phyloP scores from a whole-genome alignment of 2,329 filamentous ascomycete genomes.

The Zasmidium citrigriseum region DNA sequence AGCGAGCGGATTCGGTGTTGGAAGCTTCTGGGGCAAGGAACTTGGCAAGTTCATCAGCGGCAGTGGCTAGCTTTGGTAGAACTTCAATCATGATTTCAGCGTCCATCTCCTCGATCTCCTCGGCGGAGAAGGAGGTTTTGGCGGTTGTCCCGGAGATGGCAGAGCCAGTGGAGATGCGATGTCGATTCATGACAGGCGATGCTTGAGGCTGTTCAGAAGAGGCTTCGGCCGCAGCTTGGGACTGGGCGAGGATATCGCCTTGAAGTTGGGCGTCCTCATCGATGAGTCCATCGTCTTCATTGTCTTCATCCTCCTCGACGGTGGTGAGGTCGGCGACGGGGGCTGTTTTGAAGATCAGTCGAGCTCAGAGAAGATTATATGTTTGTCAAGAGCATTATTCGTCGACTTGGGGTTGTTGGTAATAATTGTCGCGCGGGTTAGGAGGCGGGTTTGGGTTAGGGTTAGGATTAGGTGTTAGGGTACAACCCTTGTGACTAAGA shows the following conservation, averaged over 20 bases:
- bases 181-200: background rate
- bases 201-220: background rate
- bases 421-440: too few species aligned
- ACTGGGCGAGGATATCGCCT: background rate
- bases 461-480: slow-evolving; percentile 13
- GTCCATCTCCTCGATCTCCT: slow-evolving; percentile 45
- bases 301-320: slow-evolving; percentile 11
- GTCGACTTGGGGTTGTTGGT: too few species aligned
- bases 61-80: slow-evolving; percentile 38
- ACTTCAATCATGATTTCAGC: slow-evolving; percentile 43
- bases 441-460: too few species aligned
- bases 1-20: slow-evolving; percentile 23
- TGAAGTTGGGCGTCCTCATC: slow-evolving; percentile 12
- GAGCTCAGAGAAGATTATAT: too few species aligned
- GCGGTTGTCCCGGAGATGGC: slow-evolving; percentile 50
- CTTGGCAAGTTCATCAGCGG: slow-evolving; percentile 30
- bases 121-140: slow-evolving; percentile 48
- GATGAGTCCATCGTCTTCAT: slow-evolving; percentile 9
- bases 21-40: slow-evolving; percentile 32
- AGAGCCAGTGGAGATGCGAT: slow-evolving; percentile 29
- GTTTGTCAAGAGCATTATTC: too few species aligned
- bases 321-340: slow-evolving; percentile 1
- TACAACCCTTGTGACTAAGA: slow-evolving; percentile 2
- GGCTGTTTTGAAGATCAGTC: slow-evolving; percentile 4
- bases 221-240: background rate